Evolutionary conservation across 495 filamentous ascomycete genomes (phyloP).

Genomic region (Aspergillus bertholletiae): DNA sequence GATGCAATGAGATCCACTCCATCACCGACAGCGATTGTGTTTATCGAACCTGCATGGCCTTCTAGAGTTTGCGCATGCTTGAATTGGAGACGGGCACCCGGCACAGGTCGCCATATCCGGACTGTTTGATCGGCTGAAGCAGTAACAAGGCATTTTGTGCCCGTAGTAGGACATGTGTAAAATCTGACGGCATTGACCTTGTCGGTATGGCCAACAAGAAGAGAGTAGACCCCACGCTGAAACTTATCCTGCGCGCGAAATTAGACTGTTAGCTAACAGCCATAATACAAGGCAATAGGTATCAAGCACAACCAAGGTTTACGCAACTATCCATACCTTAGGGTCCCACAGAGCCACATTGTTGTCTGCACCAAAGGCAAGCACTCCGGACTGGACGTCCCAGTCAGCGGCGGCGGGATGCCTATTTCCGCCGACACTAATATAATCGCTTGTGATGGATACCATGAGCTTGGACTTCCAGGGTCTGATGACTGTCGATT

Average conservation of each 20-base stretch:
- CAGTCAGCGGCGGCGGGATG: conserved; percentile 90
- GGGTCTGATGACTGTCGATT: not conserved
- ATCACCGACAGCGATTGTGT: conserved; percentile 63
- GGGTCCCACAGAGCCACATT: conserved; percentile 90
- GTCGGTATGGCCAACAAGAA: conserved; percentile 79
- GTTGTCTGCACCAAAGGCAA: conserved; percentile 86
- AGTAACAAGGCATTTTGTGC: conserved; percentile 59
- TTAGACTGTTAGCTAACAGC: conserved; percentile 3
- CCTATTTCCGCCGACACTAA: conserved; percentile 85
- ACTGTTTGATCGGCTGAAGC: conserved; percentile 81
- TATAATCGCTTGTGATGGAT: conserved; percentile 53
- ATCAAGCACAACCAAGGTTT: not conserved
- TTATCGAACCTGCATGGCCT: conserved; percentile 73
- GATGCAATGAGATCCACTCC: conserved; percentile 58
- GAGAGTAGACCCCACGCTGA: conserved; percentile 55
- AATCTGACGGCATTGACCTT: conserved; percentile 84
- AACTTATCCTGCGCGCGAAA: conserved; percentile 39
- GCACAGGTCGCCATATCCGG: conserved; percentile 59
- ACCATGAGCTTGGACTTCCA: conserved; percentile 31
- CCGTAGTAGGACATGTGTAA: conserved; percentile 49
- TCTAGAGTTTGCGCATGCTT: conserved; percentile 45
- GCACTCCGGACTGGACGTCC: conserved; percentile 63
- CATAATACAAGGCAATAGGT: not conserved
- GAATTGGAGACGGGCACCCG: conserved; percentile 26
- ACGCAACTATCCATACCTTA: conserved; percentile 49